Conservation (phyloP, 306 rosid species). For the Dalbergia oliveri region DNA sequence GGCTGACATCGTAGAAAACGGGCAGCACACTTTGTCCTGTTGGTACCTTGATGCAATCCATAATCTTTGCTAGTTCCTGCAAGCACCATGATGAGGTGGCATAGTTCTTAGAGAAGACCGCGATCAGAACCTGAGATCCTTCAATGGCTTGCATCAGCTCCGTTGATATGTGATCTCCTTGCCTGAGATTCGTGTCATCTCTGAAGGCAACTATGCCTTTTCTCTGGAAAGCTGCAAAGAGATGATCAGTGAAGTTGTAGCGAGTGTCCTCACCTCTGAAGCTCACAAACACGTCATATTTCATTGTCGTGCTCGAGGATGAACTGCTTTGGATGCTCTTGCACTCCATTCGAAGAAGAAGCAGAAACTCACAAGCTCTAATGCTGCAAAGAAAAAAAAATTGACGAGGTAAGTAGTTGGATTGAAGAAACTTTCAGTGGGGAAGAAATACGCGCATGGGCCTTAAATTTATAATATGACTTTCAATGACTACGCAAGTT, state of each 20-base stretch:
- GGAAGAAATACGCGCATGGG: no score
- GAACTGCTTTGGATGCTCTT: background rate
- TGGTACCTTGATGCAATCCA: background rate
- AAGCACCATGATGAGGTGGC: constrained; percentile 33
- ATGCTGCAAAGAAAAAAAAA: background rate
- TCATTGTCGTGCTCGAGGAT: background rate
- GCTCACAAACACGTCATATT: background rate
- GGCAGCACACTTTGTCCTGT: background rate
- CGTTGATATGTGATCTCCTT: background rate
- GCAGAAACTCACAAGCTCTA: background rate
- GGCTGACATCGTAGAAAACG: constrained; percentile 28
- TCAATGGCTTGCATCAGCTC: constrained; percentile 15
- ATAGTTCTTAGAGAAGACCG: constrained; percentile 11
- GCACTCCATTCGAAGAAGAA: background rate
- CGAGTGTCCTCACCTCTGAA: background rate
- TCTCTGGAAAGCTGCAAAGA: background rate
- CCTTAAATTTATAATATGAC: no score
- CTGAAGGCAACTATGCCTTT: constrained; percentile 1
- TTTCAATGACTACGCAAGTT: no score
- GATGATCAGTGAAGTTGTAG: background rate
- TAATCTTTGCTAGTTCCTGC: constrained; percentile 21
- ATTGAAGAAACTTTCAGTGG: background rate
- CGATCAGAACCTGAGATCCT: constrained; percentile 19
- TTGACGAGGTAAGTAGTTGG: background rate
- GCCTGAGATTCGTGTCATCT: background rate